Base-by-base conservation (phyloP, 331 rosid genomes). In the Acacia concinna region DNA sequence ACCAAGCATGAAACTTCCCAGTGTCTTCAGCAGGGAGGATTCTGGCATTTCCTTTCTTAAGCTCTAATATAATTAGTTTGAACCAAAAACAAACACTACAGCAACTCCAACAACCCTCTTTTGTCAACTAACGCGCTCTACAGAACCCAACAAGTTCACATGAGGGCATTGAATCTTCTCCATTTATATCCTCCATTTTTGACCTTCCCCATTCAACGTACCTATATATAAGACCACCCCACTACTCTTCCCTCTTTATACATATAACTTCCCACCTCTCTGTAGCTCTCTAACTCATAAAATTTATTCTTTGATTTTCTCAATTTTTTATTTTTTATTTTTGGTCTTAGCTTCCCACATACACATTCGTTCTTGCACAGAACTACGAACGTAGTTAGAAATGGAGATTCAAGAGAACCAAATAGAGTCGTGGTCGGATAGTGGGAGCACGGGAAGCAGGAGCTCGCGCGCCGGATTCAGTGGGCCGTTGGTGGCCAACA, bases 371-470 rank as follows among this genome's bases (percentile, higher is more conserved):
- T 23, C 32, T 57, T 57, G 4, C 30, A 3, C 4, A 10, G 64
- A 23, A 30, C 11, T 0, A 13, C 18, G 8, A 12, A 12, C 11
- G 66, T 6, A 1, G 5, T 6, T 1, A 20, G 3, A 1, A 14
- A 91, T 91, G 98, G 96, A 94, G 89, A 85, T 85, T 59, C 88
- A 91, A 73, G 94, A 90, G 37, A 88, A 86, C 84, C 86, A 81
- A 44, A 71, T 83, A 5, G 87, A 83, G 32, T 34, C 91, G 28
- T 85, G 77, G 84, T 87, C 98, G 27, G 97, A 91, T 25, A 72
- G 83, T 1, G 98, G 86, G 65, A 91, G 90, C 85, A 25, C 44
- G 8, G 84, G 75, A 41, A 82, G 88, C 63, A 76, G 88, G 28
- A 54, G 81, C 72, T 5, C 59, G 3, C 68, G 85, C 70, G 86